Base-by-base conservation (phyloP, 2,329 filamentous ascomycete species). In the Cercospora brassicicola region DNA sequence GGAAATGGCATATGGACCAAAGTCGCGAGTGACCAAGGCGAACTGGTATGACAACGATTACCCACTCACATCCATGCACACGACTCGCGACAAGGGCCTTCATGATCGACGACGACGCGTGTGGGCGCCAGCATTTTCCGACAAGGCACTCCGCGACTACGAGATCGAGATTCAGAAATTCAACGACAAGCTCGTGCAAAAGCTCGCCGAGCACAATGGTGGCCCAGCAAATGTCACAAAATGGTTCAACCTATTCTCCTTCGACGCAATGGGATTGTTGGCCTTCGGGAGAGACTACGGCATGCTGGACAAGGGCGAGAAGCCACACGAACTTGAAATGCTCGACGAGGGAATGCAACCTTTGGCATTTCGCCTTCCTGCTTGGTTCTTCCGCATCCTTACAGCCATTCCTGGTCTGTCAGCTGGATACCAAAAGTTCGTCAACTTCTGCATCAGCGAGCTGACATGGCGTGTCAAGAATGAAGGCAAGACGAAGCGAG, bases 261-360 rank as follows among this genome's bases (percentile, higher is more conserved):
- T 82, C 71, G 82, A 84, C 70, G 77, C 82, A n/a, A 83, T 84
- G 79, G 80, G 82, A 4, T 76, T 78, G 9, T 73, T 84, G 36
- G 80, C 81, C 0, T 84, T 84, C 71, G 81, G 80, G 8, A 73
- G 78, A 57, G 74, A 81, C 45, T 81, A 81, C 71, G 78, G 79
- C 31, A 82, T 79, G 74, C 75, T 82, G 26, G 75, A 79, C 33
- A 73, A 73, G n/a, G 76, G 75, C 18, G 72, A 77, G 57, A 72
- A 76, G 51, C 68, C 78, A 69, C 74, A 79, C 71, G 79, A 78
- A 13, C 76, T 82, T 23, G 72, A 76, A 30, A 77, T 80, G n/a
- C 72, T 84, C 18, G 78, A 75, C 2, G 76, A 77, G 23, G 77
- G 76, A 13, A 75, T 80, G 74, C 70, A 74, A 33, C 73, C 73